Conservation (phyloP, 257 asterid species). For the Osmanthus fragrans region DNA sequence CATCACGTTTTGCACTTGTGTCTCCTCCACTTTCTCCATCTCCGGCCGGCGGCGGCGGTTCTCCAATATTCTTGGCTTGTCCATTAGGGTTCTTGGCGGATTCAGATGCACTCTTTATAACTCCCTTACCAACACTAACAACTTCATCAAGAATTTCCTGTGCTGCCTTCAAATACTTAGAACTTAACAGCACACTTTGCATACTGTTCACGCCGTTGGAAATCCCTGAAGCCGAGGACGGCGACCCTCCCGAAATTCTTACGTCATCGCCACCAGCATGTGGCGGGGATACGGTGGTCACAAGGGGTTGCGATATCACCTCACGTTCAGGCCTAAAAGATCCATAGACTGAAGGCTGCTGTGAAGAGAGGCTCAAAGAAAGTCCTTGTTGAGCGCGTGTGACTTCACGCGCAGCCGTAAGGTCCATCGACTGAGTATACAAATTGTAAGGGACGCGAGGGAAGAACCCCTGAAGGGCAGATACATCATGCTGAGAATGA, state of each 20-base stretch:
- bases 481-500: slow-evolving; percentile 38
- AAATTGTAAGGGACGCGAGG: slow-evolving; percentile 65
- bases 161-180: slow-evolving; percentile 82
- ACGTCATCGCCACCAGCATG: slow-evolving; percentile 38
- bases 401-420: slow-evolving; percentile 42
- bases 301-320: slow-evolving; percentile 36
- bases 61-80: slow-evolving; percentile 41
- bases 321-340: slow-evolving; percentile 49
- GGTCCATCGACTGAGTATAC: slow-evolving; percentile 47
- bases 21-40: slow-evolving; percentile 44
- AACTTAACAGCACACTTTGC: slow-evolving; percentile 61
- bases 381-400: slow-evolving; percentile 48
- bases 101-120: slow-evolving; percentile 27
- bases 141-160: slow-evolving; percentile 97
- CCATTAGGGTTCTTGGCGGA: slow-evolving; percentile 31
- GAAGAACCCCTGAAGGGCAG: slow-evolving; percentile 64
- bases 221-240: slow-evolving; percentile 74
- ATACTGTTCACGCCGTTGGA: slow-evolving; percentile 61
- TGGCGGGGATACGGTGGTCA: slow-evolving; percentile 34
- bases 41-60: slow-evolving; percentile 29
- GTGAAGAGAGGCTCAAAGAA: slow-evolving; percentile 43
- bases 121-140: slow-evolving; percentile 76
- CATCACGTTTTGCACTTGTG: slow-evolving; percentile 41
- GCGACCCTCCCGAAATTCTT: slow-evolving; percentile 58
- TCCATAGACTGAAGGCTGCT: slow-evolving; percentile 36